A percentile compares a stretch with the other conserved stretches of the same genome.
Evolutionary conservation across 768 basidiomycete genomes (phyloP).

Genomic region (Mycena epipterygia): DNA sequence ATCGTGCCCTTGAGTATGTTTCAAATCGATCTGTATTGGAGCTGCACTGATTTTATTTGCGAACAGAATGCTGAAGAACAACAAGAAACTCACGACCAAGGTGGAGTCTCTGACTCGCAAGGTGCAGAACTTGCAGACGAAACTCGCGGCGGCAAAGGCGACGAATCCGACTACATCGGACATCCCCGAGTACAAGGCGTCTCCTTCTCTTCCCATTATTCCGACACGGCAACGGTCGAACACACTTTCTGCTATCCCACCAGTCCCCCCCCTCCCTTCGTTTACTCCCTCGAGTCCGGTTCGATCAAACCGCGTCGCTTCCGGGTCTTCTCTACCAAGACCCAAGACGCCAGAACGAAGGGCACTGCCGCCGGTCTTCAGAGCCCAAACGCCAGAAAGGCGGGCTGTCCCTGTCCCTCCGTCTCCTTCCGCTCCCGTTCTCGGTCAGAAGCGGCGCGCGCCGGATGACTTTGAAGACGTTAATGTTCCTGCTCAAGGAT

Average conservation of each 20-base stretch:
- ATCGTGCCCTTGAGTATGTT: constrained; percentile 82
- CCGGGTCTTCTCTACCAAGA: constrained; percentile 57
- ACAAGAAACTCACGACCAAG: constrained; percentile 80
- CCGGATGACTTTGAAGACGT: constrained; percentile 82
- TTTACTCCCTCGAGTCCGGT: constrained; percentile 23
- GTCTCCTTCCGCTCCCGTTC: constrained; percentile 53
- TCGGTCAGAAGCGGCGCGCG: constrained; percentile 80
- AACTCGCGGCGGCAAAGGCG: constrained; percentile 69
- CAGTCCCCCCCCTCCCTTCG: constrained; percentile 31
- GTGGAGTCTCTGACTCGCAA: constrained; percentile 82
- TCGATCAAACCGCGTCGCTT: constrained; percentile 51
- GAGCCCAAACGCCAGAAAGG: constrained; percentile 65
- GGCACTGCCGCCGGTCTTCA: constrained; percentile 60
- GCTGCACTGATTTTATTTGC: constrained; percentile 15
- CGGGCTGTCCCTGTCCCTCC: constrained; percentile 43
- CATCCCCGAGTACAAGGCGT: constrained; percentile 30
- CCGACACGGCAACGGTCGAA: constrained; percentile 47
- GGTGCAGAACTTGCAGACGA: constrained; percentile 78
- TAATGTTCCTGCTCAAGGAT: constrained; percentile 75
- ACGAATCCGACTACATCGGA: constrained; percentile 38
- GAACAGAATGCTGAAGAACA: constrained; percentile 80
- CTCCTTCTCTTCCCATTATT: constrained; percentile 24
- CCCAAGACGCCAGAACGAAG: constrained; percentile 69
- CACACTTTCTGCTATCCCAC: constrained; percentile 40
- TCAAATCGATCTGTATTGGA: constrained; percentile 1